Conservation (phyloP, 805 yeast genomes). For the Monosporozyma aerobia region DNA sequence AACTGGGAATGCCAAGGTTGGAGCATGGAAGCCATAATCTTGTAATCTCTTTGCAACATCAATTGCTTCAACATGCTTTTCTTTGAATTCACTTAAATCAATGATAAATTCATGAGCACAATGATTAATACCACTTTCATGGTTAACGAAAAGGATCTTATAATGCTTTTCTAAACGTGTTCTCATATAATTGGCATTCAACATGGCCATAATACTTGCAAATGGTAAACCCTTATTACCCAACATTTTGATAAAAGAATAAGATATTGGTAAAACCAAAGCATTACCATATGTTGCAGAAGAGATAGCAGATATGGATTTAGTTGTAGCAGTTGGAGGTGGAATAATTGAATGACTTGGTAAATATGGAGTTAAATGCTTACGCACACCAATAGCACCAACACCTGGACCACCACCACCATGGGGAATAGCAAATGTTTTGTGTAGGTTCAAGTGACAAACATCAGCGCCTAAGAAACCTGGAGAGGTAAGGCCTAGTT, state of each 20-base stretch:
- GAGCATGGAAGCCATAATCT: slow-evolving; percentile 98
- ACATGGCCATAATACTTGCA: slow-evolving; percentile 82
- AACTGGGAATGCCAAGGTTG: slow-evolving; percentile 98
- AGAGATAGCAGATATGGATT: slow-evolving; percentile 67
- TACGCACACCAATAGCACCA: slow-evolving; percentile 91
- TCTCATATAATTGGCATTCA: slow-evolving; percentile 96
- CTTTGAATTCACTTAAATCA: slow-evolving; percentile 79
- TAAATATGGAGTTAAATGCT: slow-evolving; percentile 68
- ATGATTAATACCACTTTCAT: slow-evolving; percentile 42
- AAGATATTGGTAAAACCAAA: slow-evolving; percentile 83
- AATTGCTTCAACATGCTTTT: slow-evolving; percentile 79
- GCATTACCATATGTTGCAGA: slow-evolving; percentile 98
- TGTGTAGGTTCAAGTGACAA: slow-evolving; percentile 92
- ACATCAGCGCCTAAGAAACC: slow-evolving; percentile 98
- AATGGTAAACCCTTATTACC: slow-evolving; percentile 78
- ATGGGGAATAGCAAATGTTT: slow-evolving; percentile 95
- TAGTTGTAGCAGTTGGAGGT: slow-evolving; percentile 1
- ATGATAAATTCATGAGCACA: slow-evolving; percentile 97
- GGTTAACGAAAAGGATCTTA: slow-evolving; percentile 60
- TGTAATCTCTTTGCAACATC: slow-evolving; percentile 95
- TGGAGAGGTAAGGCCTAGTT: slow-evolving; percentile 93
- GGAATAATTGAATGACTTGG: slow-evolving; percentile 65
- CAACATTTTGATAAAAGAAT: slow-evolving; percentile 90
- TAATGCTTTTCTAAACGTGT: slow-evolving; percentile 59
- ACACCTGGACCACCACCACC: slow-evolving; percentile 99